Evolutionary conservation across 495 filamentous ascomycete species (phyloP), one percentile per base, ranked within the genome.

Genomic region (Daldinia grandis): DNA sequence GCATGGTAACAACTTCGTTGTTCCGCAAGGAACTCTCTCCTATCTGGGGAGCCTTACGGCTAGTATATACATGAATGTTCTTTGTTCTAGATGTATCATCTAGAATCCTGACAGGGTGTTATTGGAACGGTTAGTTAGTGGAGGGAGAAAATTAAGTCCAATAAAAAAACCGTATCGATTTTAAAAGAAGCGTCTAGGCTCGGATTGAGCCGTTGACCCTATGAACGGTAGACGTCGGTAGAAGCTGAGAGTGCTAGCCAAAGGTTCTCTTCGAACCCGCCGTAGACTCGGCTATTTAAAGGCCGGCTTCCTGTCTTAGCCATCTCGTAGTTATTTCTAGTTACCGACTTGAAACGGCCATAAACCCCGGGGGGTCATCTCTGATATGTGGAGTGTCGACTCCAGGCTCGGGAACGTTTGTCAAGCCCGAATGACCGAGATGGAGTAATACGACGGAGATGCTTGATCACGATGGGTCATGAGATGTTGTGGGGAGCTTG

Each of bases 401-500:
- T 44, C 56, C 56, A 1, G 63, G 51, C 21, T 24, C 25, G 15
- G 69, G 64, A 31, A 38, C 63, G 53, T 56, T 64, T 15, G 59
- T 67, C 7, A 49, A 64, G 24, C 58, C 64, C 74, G 38, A 68
- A 70, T 15, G 28, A 77, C 38, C 66, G 74, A 47, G 73, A 76
- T 28, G 72, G 73, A 30, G 15, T 3, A 72, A 78, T 47, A 71
- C 71, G 38, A 47, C 59, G 14, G 47, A 55, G 14, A 42, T 75
- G 30, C 66, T 78, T 31, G 74, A 79, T 53, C 33, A 59, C 7
- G 64, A 71, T 3, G 49, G 55, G 62, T 71, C 76, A 58, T 78
- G 72, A 72, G 71, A 70, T 31, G 38, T 40, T 9, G 72, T 78
- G 1, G 54, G 58, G 27, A 72, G 65, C 6, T 49, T 75, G 66